Conservation (phyloP, 345 rosid genomes). For the Eucalyptus cloeziana region DNA sequence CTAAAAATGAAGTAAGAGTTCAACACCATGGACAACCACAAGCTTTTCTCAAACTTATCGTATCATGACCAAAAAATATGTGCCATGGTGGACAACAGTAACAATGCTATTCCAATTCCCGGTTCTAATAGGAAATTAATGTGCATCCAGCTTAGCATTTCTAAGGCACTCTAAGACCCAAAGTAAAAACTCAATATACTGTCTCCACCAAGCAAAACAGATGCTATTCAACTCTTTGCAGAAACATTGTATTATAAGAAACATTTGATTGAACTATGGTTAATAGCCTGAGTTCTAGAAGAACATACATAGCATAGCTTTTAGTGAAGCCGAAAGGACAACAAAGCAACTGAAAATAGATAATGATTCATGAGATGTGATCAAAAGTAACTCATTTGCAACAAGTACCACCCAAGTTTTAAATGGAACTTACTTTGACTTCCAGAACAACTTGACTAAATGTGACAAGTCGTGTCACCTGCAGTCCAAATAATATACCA, state of each 20-base stretch:
- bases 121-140: not conserved
- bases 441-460: constrained; percentile 92
- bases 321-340: not conserved
- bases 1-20: not conserved
- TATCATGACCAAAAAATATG: not conserved
- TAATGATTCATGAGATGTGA: not conserved
- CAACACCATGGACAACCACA: not conserved
- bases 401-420: not conserved
- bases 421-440: constrained; percentile 59
- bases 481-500: constrained; percentile 3
- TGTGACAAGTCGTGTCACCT: constrained; percentile 53
- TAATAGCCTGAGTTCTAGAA: not conserved
- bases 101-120: not conserved
- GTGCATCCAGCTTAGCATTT: not conserved
- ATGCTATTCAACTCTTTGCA: not conserved
- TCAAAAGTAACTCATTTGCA: not conserved
- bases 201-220: not conserved
- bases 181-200: not conserved
- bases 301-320: not conserved
- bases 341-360: not conserved
- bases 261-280: not conserved
- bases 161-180: not conserved
- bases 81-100: not conserved
- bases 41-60: not conserved
- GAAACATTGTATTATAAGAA: not conserved